Percentiles rank a stretch among this genome's conserved stretches.
Evolutionary conservation across 2,329 filamentous ascomycete genomes (phyloP).

Genomic region (Ophiostoma triangulosporum): DNA sequence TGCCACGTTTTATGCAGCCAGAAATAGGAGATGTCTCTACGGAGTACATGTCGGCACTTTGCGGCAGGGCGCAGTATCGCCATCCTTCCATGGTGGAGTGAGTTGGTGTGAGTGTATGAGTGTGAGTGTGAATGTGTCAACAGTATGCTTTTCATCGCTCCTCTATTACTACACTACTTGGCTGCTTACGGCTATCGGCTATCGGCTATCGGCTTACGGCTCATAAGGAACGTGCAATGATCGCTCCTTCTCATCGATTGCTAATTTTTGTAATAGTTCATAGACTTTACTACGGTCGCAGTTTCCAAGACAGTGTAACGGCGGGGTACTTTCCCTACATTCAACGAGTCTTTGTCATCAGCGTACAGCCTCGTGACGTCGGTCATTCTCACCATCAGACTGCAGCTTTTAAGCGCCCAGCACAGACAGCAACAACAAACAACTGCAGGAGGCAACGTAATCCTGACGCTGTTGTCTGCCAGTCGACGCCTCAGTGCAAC

Average conservation of each 20-base stretch:
- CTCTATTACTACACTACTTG: no score
- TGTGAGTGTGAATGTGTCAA: no score
- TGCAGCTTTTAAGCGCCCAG: background rate
- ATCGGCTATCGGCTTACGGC: no score
- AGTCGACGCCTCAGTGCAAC: background rate
- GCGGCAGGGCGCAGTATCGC: background rate
- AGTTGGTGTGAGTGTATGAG: no score
- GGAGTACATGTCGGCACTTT: background rate
- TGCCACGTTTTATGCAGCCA: no score
- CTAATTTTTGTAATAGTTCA: no score
- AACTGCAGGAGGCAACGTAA: no score
- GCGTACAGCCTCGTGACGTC: background rate
- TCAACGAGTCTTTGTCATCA: background rate
- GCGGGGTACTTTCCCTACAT: background rate
- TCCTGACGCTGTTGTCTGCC: background rate
- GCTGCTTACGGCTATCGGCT: no score
- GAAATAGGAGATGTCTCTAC: no score
- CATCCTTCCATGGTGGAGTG: background rate
- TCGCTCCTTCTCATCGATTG: no score
- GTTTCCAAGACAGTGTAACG: background rate
- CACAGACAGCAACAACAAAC: background rate
- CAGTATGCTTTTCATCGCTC: no score
- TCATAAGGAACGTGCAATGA: no score
- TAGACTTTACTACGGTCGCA: background rate
- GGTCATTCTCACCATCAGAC: background rate